Evolutionary conservation across 495 filamentous ascomycete species (phyloP).

Genomic region (Hyaloscypha finlandica): DNA sequence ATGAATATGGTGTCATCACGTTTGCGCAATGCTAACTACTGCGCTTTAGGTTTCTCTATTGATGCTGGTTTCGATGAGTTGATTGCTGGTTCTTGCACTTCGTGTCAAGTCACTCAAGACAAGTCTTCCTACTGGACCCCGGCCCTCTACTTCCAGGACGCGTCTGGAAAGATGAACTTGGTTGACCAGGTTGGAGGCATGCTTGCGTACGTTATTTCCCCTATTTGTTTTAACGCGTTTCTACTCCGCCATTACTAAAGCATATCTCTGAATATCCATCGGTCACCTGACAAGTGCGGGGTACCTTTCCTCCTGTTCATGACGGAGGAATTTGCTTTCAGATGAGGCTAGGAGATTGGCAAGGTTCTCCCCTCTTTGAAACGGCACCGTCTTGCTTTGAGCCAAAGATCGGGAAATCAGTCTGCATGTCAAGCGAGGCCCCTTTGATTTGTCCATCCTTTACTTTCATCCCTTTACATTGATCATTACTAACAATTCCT

Average conservation of each 20-base stretch:
- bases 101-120: conserved; percentile 64
- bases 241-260: neutral
- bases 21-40: neutral
- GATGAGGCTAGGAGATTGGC: neutral
- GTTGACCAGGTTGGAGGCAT: conserved; percentile 61
- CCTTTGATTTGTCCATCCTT: neutral
- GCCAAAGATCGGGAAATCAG: neutral
- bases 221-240: neutral
- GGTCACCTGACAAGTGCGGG: neutral
- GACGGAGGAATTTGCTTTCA: neutral
- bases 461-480: neutral
- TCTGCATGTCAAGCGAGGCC: neutral
- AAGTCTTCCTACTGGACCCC: conserved; percentile 74
- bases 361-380: too few relatives aligned
- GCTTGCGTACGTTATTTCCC: conserved; percentile 50
- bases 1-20: neutral
- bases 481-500: conserved; percentile 22
- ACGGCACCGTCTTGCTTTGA: neutral
- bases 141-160: conserved; percentile 61
- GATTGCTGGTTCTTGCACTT: conserved; percentile 57
- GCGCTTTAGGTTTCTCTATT: conserved; percentile 47
- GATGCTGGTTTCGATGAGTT: conserved; percentile 51
- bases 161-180: conserved; percentile 41
- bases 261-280: too few relatives aligned
- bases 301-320: neutral